Conservation (phyloP, 2,329 filamentous ascomycete genomes). For the Teratosphaeria pseudoeucalypti region DNA sequence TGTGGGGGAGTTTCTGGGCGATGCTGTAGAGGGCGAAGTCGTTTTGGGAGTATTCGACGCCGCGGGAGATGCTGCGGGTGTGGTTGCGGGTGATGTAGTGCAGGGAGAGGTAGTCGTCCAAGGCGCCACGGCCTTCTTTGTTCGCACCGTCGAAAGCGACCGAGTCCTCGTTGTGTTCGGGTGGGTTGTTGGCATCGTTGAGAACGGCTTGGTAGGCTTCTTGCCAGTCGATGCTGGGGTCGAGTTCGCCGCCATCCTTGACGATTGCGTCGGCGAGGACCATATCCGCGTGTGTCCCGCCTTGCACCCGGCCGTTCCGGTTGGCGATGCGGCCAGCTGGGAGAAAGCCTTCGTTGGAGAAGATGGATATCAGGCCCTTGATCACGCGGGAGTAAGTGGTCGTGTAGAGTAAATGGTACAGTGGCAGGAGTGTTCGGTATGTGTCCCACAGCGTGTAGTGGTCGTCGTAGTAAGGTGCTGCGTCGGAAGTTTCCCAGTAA, state of each 20-base stretch:
- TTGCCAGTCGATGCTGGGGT: slow-evolving; percentile 47
- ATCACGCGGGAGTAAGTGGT: slow-evolving; percentile 53
- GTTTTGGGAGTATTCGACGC: slow-evolving; percentile 58
- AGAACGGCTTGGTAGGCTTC: slow-evolving; percentile 52
- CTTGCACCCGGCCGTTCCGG: slow-evolving; percentile 57
- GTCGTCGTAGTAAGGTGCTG: slow-evolving; percentile 56
- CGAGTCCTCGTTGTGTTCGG: slow-evolving; percentile 48
- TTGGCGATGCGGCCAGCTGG: slow-evolving; percentile 60
- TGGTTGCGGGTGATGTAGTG: slow-evolving; percentile 52
- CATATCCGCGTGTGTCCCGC: slow-evolving; percentile 57
- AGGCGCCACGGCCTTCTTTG: slow-evolving; percentile 55
- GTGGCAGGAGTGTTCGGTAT: slow-evolving; percentile 53
- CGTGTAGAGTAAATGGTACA: slow-evolving; percentile 56
- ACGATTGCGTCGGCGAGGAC: slow-evolving; percentile 62
- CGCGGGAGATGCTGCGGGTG: slow-evolving; percentile 51
- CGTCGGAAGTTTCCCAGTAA: slow-evolving; percentile 48
- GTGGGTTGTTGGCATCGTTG: slow-evolving; percentile 53
- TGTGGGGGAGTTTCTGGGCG: slow-evolving; percentile 50
- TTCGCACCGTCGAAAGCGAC: slow-evolving; percentile 50
- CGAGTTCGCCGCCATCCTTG: slow-evolving; percentile 40
- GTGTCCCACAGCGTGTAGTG: slow-evolving; percentile 58
- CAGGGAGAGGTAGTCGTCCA: slow-evolving; percentile 54
- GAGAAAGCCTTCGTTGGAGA: slow-evolving; percentile 54
- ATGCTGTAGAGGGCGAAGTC: slow-evolving; percentile 59
- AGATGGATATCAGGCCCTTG: slow-evolving; percentile 57